A percentile compares a stretch with the other conserved stretches of the same genome.
These are phyloP conservation scores for Geotrichum aggregatum DNA, from an alignment of 1,139 yeast genomes.

Conservation along the genomic window DNA sequence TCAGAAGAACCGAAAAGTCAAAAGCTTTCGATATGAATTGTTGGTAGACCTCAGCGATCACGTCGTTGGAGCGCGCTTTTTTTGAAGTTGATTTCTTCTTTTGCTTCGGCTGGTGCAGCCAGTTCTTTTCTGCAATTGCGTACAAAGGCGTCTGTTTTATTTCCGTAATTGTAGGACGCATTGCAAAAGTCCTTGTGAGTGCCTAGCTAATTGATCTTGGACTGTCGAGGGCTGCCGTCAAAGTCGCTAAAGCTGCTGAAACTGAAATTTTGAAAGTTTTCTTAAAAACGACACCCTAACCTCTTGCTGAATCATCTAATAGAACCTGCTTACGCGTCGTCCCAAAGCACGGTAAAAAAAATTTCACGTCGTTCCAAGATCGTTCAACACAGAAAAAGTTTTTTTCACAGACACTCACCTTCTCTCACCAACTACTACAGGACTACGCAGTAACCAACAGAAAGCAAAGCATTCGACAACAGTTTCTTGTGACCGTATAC, in stretches of 20 bases:
- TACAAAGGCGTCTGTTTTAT: conserved; percentile 24
- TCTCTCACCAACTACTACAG: too few species aligned
- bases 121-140: conserved; percentile 24
- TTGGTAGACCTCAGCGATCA: background rate
- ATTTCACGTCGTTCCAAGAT: conserved; percentile 3
- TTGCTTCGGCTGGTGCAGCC: conserved; percentile 20
- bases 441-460: too few species aligned
- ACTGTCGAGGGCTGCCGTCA: background rate
- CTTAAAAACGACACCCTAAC: conserved; percentile 5
- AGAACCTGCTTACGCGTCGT: background rate
- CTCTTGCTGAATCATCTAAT: background rate
- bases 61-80: conserved; percentile 1
- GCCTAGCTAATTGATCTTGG: too few species aligned
- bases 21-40: background rate
- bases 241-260: too few species aligned
- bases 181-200: too few species aligned
- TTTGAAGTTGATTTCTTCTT: background rate
- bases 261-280: background rate
- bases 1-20: conserved; percentile 4
- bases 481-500: too few species aligned
- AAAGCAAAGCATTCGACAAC: background rate
- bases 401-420: background rate
- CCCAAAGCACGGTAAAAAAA: background rate
- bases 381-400: background rate
- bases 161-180: conserved; percentile 23